Percentiles rank a stretch among this genome's conserved stretches.
Evolutionary conservation across 345 rosid species (phyloP).

Genomic region (Arabidopsis arenosa): DNA sequence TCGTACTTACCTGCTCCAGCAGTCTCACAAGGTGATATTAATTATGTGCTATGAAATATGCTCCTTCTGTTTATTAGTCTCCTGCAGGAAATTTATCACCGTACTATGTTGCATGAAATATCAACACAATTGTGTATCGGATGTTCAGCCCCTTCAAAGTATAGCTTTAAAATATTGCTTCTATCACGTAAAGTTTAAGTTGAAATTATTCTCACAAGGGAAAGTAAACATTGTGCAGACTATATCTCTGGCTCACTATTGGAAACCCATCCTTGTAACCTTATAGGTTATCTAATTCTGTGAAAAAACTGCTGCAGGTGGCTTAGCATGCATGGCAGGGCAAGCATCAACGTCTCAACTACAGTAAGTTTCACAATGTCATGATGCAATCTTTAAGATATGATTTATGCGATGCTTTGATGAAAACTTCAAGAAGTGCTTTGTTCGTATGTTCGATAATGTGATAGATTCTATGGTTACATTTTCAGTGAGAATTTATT

Average conservation of each 20-base stretch:
- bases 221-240: neutral
- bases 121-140: neutral
- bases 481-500: neutral
- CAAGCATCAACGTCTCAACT: constrained; percentile 67
- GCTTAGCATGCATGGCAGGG: constrained; percentile 66
- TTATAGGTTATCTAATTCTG: constrained; percentile 19
- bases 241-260: neutral
- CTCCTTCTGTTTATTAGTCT: neutral
- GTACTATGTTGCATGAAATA: constrained; percentile 13
- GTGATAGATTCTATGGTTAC: constrained; percentile 10
- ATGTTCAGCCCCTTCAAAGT: constrained; percentile 11
- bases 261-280: neutral
- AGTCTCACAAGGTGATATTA: constrained; percentile 65
- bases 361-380: constrained; percentile 58
- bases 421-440: constrained; percentile 5
- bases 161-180: constrained; percentile 10
- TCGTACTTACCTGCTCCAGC: constrained; percentile 47
- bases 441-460: constrained; percentile 6
- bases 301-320: constrained; percentile 60
- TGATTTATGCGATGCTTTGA: constrained; percentile 11
- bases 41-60: neutral
- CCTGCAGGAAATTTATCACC: constrained; percentile 9
- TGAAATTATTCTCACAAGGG: constrained; percentile 7
- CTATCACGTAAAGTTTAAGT: constrained; percentile 8
- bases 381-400: neutral